These are phyloP conservation scores for Lithohypha guttulata DNA, from an alignment of 2,329 filamentous ascomycete genomes.

Conservation along the genomic window DNA sequence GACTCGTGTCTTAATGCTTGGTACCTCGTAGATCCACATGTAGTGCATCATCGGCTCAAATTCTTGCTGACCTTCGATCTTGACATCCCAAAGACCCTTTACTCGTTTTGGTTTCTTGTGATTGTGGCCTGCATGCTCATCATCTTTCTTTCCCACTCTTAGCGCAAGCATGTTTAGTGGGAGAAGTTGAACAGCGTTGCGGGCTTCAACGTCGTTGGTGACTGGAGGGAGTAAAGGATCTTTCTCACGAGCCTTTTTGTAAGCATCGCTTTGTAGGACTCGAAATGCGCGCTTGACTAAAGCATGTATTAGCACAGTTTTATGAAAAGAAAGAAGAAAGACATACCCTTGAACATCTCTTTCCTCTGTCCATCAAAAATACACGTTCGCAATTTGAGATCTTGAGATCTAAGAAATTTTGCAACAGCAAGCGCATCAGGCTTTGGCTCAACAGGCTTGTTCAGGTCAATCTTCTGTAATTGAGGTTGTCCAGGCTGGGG, in stretches of 20 bases:
- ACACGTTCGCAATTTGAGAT: slow-evolving; percentile 79
- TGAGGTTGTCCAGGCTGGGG: slow-evolving; percentile 22
- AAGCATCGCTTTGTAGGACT: slow-evolving; percentile 76
- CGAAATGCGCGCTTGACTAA: slow-evolving; percentile 91
- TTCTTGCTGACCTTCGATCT: slow-evolving; percentile 93
- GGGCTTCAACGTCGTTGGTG: slow-evolving; percentile 74
- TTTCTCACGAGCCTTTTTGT: slow-evolving; percentile 67
- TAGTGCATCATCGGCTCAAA: slow-evolving; percentile 64
- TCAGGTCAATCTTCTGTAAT: slow-evolving; percentile 38
- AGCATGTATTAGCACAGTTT: not conserved
- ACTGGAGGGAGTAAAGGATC: slow-evolving; percentile 81
- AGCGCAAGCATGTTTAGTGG: slow-evolving; percentile 90
- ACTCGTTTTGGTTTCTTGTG: slow-evolving; percentile 76
- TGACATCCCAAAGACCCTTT: slow-evolving; percentile 93
- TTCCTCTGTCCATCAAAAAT: slow-evolving; percentile 94
- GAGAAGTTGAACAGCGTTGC: slow-evolving; percentile 89
- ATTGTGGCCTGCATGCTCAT: slow-evolving; percentile 65
- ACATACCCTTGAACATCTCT: slow-evolving; percentile 86
- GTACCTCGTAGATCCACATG: slow-evolving; percentile 89
- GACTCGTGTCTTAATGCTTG: slow-evolving; percentile 85
- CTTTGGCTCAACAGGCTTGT: slow-evolving; percentile 56
- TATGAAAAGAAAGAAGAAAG: not conserved
- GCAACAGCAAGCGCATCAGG: slow-evolving; percentile 82
- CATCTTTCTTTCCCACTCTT: slow-evolving; percentile 65
- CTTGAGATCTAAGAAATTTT: slow-evolving; percentile 71